Percentiles rank a stretch among this genome's conserved stretches.
These are phyloP conservation scores for Arthrobotrys sinensis DNA, from an alignment of 2,329 filamentous ascomycete species.

Conservation along the genomic window DNA sequence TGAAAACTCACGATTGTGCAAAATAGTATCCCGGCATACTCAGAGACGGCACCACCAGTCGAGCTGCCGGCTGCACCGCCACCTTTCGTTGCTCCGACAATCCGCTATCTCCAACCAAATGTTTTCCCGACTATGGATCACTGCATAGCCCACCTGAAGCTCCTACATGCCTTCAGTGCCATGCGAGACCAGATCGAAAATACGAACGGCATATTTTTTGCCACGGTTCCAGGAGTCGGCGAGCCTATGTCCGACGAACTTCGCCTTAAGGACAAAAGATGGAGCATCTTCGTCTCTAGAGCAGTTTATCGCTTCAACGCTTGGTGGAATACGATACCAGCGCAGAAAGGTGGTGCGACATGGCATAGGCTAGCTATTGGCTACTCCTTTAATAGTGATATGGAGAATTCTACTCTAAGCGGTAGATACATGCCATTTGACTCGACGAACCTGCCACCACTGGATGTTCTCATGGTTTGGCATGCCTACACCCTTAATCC, in stretches of 20 bases:
- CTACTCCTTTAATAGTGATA: conserved; percentile 36
- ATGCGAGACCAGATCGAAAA: conserved; percentile 54
- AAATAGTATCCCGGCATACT: conserved; percentile 36
- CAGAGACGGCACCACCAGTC: conserved; percentile 23
- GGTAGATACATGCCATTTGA: conserved; percentile 48
- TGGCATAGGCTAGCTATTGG: conserved; percentile 41
- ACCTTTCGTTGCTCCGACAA: conserved; percentile 30
- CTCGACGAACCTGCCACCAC: conserved; percentile 40
- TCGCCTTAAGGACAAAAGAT: conserved; percentile 57
- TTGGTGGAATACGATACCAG: conserved; percentile 49
- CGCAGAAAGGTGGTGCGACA: conserved; percentile 15
- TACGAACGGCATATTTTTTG: conserved; percentile 38
- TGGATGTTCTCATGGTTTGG: conserved; percentile 84
- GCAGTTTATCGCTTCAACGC: conserved; percentile 57
- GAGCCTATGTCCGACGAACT: conserved; percentile 48
- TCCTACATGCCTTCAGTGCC: conserved; percentile 53
- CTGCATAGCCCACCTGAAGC: conserved; percentile 45
- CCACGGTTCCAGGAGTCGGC: conserved; percentile 46
- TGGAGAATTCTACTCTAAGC: conserved; percentile 33
- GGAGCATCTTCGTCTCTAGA: conserved; percentile 55
- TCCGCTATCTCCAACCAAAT: conserved; percentile 31
- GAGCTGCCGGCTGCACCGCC: conserved; percentile 9
- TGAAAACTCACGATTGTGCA: neutral
- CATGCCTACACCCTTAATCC: conserved; percentile 86
- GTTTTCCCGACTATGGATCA: conserved; percentile 41